A percentile compares a stretch with the other conserved stretches of the same genome.
phyloP scores from a whole-genome alignment of 78 protist species.

The Tieghemostelium lacteum region DNA sequence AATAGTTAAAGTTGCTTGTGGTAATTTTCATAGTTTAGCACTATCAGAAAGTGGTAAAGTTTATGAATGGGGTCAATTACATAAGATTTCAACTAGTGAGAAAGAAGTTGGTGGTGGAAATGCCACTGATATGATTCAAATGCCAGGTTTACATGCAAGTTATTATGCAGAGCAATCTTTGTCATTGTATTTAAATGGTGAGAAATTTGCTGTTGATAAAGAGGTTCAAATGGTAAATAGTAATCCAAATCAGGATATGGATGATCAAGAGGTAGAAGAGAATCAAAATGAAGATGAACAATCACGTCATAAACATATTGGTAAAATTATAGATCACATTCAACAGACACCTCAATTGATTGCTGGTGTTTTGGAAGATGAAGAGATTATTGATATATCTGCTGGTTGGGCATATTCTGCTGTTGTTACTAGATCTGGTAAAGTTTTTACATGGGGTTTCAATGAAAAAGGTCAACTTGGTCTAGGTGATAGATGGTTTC shows the following conservation, averaged over 20 bases:
- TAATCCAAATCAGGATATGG: neutral
- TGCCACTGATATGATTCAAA: slow-evolving; percentile 25
- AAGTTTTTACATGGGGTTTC: slow-evolving; percentile 81
- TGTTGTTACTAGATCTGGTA: slow-evolving; percentile 30
- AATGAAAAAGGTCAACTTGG: slow-evolving; percentile 83
- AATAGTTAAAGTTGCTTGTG: slow-evolving; percentile 27
- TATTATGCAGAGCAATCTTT: slow-evolving; percentile 41
- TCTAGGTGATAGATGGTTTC: slow-evolving; percentile 61
- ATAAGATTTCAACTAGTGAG: neutral
- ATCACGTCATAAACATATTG: slow-evolving; percentile 13
- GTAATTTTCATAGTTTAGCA: slow-evolving; percentile 56
- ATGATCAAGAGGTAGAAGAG: neutral
- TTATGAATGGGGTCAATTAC: slow-evolving; percentile 78
- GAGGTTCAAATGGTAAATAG: neutral
- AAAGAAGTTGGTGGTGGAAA: neutral
- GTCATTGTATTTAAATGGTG: slow-evolving; percentile 52
- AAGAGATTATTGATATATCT: slow-evolving; percentile 17
- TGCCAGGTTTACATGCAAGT: slow-evolving; percentile 36
- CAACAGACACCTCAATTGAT: slow-evolving; percentile 35
- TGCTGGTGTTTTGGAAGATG: neutral
- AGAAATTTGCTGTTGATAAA: slow-evolving; percentile 29
- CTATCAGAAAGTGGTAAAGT: slow-evolving; percentile 67
- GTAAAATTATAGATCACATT: slow-evolving; percentile 53
- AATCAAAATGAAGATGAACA: slow-evolving; percentile 4
- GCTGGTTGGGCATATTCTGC: slow-evolving; percentile 80